Percentiles rank a stretch among this genome's conserved stretches.
These are phyloP conservation scores for Calonectria henricotiae DNA, from an alignment of 2,329 filamentous ascomycete genomes.

Conservation along the genomic window DNA sequence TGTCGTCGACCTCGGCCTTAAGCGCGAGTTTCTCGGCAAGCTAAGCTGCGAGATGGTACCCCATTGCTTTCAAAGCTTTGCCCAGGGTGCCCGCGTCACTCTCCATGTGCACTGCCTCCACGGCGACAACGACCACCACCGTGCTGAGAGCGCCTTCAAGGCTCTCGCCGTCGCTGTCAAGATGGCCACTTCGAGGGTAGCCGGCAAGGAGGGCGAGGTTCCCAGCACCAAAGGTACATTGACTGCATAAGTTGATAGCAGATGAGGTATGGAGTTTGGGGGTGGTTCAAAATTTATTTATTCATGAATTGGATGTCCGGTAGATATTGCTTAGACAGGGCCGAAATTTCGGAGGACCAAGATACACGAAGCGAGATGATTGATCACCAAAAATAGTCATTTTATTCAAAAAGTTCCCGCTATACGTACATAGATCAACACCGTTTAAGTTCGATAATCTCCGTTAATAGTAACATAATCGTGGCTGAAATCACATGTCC, in stretches of 20 bases:
- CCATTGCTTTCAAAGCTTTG: slow-evolving; percentile 95
- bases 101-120: slow-evolving; percentile 94
- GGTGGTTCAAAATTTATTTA: slow-evolving; percentile 33
- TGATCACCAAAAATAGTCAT: slow-evolving; percentile 24
- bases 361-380: slow-evolving; percentile 23
- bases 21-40: slow-evolving; percentile 93
- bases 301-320: slow-evolving; percentile 39
- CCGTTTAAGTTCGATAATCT: slow-evolving; percentile 74
- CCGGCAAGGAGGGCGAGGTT: slow-evolving; percentile 90
- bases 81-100: slow-evolving; percentile 91
- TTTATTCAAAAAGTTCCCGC: slow-evolving; percentile 25
- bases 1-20: slow-evolving; percentile 87
- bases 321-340: slow-evolving; percentile 35
- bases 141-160: slow-evolving; percentile 98
- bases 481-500: slow-evolving; percentile 91
- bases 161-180: slow-evolving; percentile 90
- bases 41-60: slow-evolving; percentile 97
- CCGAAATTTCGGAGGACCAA: neutral
- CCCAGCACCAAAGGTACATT: slow-evolving; percentile 97
- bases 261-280: slow-evolving; percentile 48
- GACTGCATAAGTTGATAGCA: slow-evolving; percentile 64
- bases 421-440: slow-evolving; percentile 23
- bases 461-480: slow-evolving; percentile 83
- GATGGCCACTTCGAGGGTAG: slow-evolving; percentile 81
- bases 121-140: slow-evolving; percentile 95